Evolutionary conservation across 1,284 basidiomycete species (phyloP), one percentile per base, ranked within the genome.

Genomic region (Veloboletus limbatus): DNA sequence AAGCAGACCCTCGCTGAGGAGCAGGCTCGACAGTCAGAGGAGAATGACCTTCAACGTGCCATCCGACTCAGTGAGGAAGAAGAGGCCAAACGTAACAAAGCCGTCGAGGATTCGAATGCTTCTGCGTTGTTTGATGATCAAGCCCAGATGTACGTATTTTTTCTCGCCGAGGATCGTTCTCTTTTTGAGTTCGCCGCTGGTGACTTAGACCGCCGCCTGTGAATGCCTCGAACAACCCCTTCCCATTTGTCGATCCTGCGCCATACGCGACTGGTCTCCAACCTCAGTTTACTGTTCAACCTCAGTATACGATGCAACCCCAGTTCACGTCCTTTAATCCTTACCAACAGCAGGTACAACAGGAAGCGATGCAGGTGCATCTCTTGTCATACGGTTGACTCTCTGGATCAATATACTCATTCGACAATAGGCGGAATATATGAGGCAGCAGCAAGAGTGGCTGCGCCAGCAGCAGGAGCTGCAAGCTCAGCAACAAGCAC

Each of bases 311-410:
- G 14, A 58, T 84, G 45, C 79, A 78, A 53, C 80, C 82, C 0
- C 83, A 86, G 58, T 81, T 79, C 54, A 92, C 83, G 46, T 93
- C 93, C 56, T 96, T 97, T 79, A 97, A 96, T 54, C 96, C 96
- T 0, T 99, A 97, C 62, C 88, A 97, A 53, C 93, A 97, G 69
- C 88, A 96, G 57, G 85, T 92, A 40, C 91, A 98, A 61, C 85
- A 97, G 56, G 85, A 90, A 63, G 84, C 84, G 16, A 76, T 81
- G 59, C 83, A 87, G 70, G 77, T 77, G 47, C 13, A 17, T 59
- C 32, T 53, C 20, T 24, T 16, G 22, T 6, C 16, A 36, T 22
- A 20, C 7, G 26, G n/a, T 51, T 18, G 14, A 28, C 45, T 39
- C 45, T 39, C 43, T 28, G n/a, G n/a, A 35, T 40, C 28, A 26